Evolutionary conservation across 768 basidiomycete genomes (phyloP), one percentile per base, ranked within the genome.

Genomic region (Rhodosporidiobolus sp.): DNA sequence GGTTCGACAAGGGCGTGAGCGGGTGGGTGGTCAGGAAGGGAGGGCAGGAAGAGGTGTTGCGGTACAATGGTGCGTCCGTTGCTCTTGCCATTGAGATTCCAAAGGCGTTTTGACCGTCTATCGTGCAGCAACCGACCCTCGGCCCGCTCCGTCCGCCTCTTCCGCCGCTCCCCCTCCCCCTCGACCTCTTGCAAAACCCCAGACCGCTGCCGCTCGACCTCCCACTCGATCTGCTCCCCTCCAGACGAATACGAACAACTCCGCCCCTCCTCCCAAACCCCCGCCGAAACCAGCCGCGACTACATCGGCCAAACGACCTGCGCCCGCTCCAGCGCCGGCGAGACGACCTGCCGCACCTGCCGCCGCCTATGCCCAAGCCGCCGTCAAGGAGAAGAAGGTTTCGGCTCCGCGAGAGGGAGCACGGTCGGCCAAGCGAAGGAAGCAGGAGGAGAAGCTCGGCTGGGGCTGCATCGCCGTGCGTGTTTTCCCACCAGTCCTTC

Each of bases 21-120:
- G 70, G 70, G 5, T 72, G 61, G 58, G 16, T 67, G 7, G 12
- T 50, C 8, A 52, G 59, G 3, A 50, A 54, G 32, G 65, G 54
- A 34, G 60, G 54, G 4, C 2, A 43, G 19, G 55, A 67, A 9
- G 49, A 58, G 53, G 32, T 72, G 20, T 17, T 53, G 32, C 52
- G 46, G 22, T 45, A 60, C 54, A 54, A 48, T 10, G 26, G 53
- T 57, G 46, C 57, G 63, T 54, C 32, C 8, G 30, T 10, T 45
- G 4, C 26, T 46, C 10, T 17, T 22, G 9, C 26, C 9, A 5
- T 24, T n/a, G 34, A 35, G 32, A 35, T 7, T 24, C 9, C 38
- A 50, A 38, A 55, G 6, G 46, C 32, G n/a, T 28, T 26, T 10
- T 28, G 52, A 30, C 32, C 3, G 43, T 6, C 28, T 49, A 12